A percentile compares a stretch with the other conserved stretches of the same genome.
These are phyloP conservation scores for Penicillium rolfsii DNA, from an alignment of 2,329 filamentous ascomycete genomes.

Conservation along the genomic window DNA sequence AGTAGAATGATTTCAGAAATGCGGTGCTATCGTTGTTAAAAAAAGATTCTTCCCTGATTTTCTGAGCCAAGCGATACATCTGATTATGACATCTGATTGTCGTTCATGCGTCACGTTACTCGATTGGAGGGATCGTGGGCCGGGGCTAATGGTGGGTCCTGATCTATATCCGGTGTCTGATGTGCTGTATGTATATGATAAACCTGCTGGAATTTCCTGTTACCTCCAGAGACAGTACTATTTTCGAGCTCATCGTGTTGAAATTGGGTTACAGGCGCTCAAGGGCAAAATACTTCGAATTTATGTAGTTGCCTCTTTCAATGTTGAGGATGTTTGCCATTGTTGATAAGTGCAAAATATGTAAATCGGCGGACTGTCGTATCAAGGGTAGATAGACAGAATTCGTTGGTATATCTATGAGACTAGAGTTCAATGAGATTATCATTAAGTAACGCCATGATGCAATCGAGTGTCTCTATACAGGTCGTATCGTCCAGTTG, in stretches of 20 bases:
- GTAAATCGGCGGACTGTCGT: no score
- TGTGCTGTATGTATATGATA: neutral
- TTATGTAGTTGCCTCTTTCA: no score
- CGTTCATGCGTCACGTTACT: neutral
- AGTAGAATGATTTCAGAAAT: neutral
- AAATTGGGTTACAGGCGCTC: no score
- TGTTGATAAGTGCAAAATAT: no score
- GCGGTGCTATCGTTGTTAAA: neutral
- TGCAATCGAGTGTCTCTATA: slow-evolving; percentile 18
- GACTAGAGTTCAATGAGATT: slow-evolving; percentile 9
- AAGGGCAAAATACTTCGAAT: no score
- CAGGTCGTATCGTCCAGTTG: neutral
- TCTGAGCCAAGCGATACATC: neutral
- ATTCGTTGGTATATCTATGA: slow-evolving; percentile 21
- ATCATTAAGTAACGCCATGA: slow-evolving; percentile 26
- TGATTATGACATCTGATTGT: neutral
- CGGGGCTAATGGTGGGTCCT: neutral
- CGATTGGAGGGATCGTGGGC: neutral
- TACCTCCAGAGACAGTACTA: no score
- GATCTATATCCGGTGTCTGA: neutral
- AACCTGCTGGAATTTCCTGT: no score
- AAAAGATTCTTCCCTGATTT: slow-evolving; percentile 7
- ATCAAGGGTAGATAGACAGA: neutral
- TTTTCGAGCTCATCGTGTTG: no score
- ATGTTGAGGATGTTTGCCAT: no score